Evolutionary conservation across 768 basidiomycete genomes (phyloP).

Genomic region (Russula griseocarnosa): DNA sequence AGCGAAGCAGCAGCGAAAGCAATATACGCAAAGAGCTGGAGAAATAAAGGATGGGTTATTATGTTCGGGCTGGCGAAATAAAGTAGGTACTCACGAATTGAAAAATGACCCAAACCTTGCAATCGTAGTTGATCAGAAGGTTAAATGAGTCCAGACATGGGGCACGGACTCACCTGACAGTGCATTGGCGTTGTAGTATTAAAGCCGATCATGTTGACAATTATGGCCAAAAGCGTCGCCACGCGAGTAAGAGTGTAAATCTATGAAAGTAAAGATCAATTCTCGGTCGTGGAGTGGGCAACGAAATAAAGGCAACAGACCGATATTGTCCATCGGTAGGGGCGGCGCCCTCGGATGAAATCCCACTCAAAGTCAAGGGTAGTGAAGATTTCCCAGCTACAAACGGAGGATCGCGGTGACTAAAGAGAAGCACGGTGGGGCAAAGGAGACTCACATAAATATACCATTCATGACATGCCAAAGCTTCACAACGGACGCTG

Average conservation of each 20-base stretch:
- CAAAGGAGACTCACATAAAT: slow-evolving; percentile 1
- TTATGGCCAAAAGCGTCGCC: not conserved
- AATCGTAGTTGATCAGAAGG: not conserved
- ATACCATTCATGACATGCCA: slow-evolving; percentile 11
- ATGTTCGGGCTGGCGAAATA: not conserved
- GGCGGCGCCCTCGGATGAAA: slow-evolving; percentile 6
- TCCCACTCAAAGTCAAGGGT: slow-evolving; percentile 7
- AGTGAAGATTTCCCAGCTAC: not conserved
- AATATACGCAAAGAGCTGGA: not conserved
- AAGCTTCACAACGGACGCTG: slow-evolving; percentile 4
- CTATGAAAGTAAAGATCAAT: not conserved
- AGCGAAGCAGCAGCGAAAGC: not conserved
- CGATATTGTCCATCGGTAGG: slow-evolving; percentile 15
- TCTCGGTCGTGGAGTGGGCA: not conserved
- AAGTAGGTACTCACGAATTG: not conserved
- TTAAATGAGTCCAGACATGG: not conserved
- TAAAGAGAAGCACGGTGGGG: not conserved
- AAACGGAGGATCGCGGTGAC: not conserved
- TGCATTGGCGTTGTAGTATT: not conserved
- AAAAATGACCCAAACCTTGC: not conserved
- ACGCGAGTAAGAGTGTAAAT: slow-evolving; percentile 12
- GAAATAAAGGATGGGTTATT: too few species aligned
- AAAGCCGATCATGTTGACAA: slow-evolving; percentile 2
- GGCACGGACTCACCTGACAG: slow-evolving; percentile 11
- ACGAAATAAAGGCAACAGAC: not conserved